Percentiles rank a stretch among this genome's conserved stretches.
Evolutionary conservation across 2,329 filamentous ascomycete species (phyloP).

Genomic region (Sarocladium strictum): DNA sequence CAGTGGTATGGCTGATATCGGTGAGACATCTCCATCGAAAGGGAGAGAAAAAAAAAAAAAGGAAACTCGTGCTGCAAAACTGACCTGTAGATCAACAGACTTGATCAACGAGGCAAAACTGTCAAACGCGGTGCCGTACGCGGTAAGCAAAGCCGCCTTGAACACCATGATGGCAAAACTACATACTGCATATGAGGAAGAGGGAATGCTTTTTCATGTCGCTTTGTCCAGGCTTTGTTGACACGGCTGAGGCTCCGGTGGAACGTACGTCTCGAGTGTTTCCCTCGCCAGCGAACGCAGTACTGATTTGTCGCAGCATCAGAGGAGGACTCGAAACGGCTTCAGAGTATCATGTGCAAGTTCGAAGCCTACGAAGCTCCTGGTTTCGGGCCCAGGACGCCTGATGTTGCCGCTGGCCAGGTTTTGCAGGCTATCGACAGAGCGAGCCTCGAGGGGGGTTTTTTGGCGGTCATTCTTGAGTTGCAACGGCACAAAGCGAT

Average conservation of each 20-base stretch:
- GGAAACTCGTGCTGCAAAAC: too few relatives aligned
- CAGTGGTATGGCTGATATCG: not conserved
- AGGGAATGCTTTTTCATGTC: not conserved
- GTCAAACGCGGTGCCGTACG: not conserved
- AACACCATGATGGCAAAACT: not conserved
- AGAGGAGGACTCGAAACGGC: not conserved
- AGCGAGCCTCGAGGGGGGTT: not conserved
- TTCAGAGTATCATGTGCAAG: not conserved
- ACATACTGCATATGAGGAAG: not conserved
- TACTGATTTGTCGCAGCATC: not conserved
- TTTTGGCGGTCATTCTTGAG: not conserved
- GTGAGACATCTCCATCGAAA: not conserved
- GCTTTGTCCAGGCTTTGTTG: not conserved
- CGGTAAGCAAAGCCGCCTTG: not conserved
- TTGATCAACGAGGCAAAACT: conserved; percentile 1
- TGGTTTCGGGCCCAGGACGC: not conserved
- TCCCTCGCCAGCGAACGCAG: too few relatives aligned
- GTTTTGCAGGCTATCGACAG: not conserved
- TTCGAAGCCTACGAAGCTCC: not conserved
- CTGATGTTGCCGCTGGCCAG: not conserved
- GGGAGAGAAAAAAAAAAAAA: too few relatives aligned
- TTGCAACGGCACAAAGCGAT: not conserved
- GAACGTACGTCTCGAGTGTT: not conserved
- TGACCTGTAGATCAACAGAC: too few relatives aligned
- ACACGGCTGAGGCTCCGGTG: not conserved